Conservation (phyloP, 257 asterid genomes). For the Solanum medicagineum region DNA sequence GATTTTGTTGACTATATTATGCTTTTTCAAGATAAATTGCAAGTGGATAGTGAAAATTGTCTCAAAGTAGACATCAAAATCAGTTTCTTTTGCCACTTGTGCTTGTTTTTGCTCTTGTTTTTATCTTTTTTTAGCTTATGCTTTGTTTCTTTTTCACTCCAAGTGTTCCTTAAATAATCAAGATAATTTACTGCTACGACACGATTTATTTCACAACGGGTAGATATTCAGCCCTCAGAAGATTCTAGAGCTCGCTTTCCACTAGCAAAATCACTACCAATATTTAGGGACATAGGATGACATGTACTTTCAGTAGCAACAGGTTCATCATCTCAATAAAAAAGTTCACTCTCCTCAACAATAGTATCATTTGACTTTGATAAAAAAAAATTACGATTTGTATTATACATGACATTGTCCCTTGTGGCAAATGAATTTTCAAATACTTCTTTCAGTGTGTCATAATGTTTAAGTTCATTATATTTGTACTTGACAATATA, state of each 20-base stretch:
- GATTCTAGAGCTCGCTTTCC: background rate
- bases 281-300: background rate
- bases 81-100: background rate
- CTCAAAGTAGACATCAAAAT: background rate
- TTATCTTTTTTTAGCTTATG: background rate
- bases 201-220: background rate
- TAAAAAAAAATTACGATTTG: background rate
- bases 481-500: no score
- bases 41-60: background rate
- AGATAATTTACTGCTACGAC: background rate
- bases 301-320: background rate
- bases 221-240: background rate
- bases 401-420: no score
- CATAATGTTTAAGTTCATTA: no score
- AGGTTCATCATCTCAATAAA: background rate
- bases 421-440: no score
- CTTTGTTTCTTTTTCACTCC: background rate
- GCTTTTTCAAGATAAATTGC: background rate
- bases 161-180: background rate
- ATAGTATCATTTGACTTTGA: background rate
- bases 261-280: background rate
- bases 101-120: no score
- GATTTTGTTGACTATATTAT: background rate
- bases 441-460: no score
- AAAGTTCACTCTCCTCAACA: background rate